Evolutionary conservation across 768 basidiomycete genomes (phyloP).

Genomic region (Naematelia encephala): DNA sequence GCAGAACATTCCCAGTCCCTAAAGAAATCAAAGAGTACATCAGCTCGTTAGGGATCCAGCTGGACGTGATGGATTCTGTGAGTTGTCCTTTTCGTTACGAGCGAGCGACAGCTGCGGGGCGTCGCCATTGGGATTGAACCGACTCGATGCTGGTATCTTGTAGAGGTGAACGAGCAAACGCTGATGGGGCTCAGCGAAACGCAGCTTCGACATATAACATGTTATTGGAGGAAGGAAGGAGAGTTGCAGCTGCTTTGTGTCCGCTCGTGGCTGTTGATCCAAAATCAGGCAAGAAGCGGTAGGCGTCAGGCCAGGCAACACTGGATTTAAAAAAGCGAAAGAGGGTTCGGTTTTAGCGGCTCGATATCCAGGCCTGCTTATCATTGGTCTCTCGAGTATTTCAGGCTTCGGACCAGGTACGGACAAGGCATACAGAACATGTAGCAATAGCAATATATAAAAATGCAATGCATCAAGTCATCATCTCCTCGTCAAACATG

Average conservation of each 20-base stretch:
- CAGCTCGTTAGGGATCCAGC: conserved; percentile 72
- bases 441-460: no score
- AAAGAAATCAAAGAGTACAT: conserved; percentile 64
- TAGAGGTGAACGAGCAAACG: neutral
- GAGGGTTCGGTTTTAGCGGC: no score
- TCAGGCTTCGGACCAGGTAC: no score
- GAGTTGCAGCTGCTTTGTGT: conserved; percentile 85
- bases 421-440: no score
- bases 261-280: conserved; percentile 55
- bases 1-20: conserved; percentile 66
- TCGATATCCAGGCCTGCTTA: no score
- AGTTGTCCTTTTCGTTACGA: conserved; percentile 46
- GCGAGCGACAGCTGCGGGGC: no score
- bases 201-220: conserved; percentile 95
- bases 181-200: conserved; percentile 59
- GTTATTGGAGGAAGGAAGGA: conserved; percentile 85
- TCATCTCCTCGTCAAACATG: no score
- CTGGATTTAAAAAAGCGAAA: no score
- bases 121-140: no score
- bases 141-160: neutral
- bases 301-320: neutral
- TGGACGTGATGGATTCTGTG: conserved; percentile 87
- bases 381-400: no score
- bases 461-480: no score
- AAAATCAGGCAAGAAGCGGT: conserved; percentile 16